Conservation (phyloP, 495 filamentous ascomycete genomes). For the Neurospora africana region DNA sequence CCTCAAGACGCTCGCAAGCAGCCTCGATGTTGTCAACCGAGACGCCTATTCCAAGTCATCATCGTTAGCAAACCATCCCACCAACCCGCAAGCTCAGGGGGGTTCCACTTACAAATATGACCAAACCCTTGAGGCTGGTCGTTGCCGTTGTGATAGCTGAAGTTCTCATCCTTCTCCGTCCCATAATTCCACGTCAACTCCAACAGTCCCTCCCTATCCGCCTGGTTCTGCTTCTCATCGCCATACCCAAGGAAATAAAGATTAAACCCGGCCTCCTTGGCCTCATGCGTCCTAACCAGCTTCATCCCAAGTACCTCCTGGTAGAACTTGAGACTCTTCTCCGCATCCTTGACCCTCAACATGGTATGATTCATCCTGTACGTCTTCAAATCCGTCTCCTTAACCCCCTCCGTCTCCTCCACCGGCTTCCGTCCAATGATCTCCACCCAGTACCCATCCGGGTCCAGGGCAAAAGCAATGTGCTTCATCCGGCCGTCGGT, state of each 20-base stretch:
- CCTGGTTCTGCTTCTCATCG: conserved; percentile 37
- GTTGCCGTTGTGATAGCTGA: conserved; percentile 90
- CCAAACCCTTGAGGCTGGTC: conserved; percentile 86
- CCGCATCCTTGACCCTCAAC: conserved; percentile 86
- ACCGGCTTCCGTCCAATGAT: conserved; percentile 41
- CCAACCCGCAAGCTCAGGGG: not conserved
- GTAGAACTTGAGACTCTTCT: conserved; percentile 81
- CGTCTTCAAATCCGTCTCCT: conserved; percentile 28
- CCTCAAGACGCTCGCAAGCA: conserved; percentile 77
- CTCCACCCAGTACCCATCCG: conserved; percentile 89
- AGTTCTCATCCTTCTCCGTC: conserved; percentile 76
- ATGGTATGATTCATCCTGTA: conserved; percentile 70
- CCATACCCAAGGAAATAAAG: conserved; percentile 88
- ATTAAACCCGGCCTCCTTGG: conserved; percentile 63
- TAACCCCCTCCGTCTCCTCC: conserved; percentile 27
- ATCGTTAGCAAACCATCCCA: conserved; percentile 14
- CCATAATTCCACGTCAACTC: conserved; percentile 97
- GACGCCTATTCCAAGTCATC: conserved; percentile 42
- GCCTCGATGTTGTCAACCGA: conserved; percentile 83
- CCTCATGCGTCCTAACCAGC: conserved; percentile 61
- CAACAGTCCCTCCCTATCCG: conserved; percentile 68
- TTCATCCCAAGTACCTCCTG: conserved; percentile 83
- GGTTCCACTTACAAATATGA: conserved; percentile 62
- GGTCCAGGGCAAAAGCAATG: conserved; percentile 89
- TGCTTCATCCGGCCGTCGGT: conserved; percentile 77